phyloP scores from a whole-genome alignment of 192 early-diverging fungal species.

The Borealophlyctis nickersoniae region DNA sequence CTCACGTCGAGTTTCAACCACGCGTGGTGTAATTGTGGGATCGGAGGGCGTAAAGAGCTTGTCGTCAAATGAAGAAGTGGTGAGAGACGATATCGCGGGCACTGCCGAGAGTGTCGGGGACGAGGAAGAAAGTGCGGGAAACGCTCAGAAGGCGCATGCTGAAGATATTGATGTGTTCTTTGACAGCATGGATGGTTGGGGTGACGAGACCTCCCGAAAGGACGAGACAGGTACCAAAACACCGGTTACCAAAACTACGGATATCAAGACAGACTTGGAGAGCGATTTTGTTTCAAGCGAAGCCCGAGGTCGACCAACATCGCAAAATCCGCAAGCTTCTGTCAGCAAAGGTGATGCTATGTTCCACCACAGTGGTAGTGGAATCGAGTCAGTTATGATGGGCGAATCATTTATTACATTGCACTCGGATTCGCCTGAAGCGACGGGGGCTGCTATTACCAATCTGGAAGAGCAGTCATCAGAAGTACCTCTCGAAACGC shows the following conservation, averaged over 20 bases:
- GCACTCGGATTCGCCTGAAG: background rate
- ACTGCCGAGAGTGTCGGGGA: slow-evolving; percentile 2
- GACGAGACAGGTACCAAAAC: slow-evolving; percentile 4
- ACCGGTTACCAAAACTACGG: too few relatives aligned
- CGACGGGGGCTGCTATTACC: background rate
- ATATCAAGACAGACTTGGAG: background rate
- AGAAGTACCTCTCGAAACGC: too few relatives aligned
- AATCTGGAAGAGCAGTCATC: too few relatives aligned
- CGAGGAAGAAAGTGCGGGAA: background rate
- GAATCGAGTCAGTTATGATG: too few relatives aligned
- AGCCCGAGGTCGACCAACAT: background rate
- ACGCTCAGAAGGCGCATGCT: background rate
- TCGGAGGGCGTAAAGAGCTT: slow-evolving; percentile 11
- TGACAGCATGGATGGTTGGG: slow-evolving; percentile 24
- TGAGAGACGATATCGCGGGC: slow-evolving; percentile 1
- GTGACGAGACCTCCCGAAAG: background rate
- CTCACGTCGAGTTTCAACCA: slow-evolving; percentile 14
- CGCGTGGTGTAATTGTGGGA: too few relatives aligned
- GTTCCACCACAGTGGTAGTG: too few relatives aligned
- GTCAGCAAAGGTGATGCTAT: background rate
- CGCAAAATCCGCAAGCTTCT: background rate
- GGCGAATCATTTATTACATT: background rate
- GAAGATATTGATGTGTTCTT: slow-evolving; percentile 44
- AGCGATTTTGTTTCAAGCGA: background rate
- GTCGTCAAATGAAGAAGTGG: slow-evolving; percentile 1